These are phyloP conservation scores for Trifolium fragiferum DNA, from an alignment of 306 rosid genomes.

Conservation along the genomic window DNA sequence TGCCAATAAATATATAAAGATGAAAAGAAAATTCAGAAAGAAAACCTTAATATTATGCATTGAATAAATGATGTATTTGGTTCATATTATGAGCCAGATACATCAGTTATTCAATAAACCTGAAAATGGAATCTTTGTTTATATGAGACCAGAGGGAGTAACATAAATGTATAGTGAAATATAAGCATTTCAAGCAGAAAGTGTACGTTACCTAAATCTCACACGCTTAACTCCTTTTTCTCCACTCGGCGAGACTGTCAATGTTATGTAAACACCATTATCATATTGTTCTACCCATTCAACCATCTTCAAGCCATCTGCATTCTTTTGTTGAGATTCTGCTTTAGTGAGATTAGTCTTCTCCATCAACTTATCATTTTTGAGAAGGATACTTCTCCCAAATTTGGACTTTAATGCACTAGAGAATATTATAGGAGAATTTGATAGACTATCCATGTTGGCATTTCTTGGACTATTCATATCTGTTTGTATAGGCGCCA, in stretches of 20 bases:
- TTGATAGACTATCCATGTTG: constrained; percentile 52
- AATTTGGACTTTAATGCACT: constrained; percentile 58
- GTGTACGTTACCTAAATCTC: constrained; percentile 66
- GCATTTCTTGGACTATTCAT: constrained; percentile 48
- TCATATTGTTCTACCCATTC: constrained; percentile 82
- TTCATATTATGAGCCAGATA: too few relatives aligned
- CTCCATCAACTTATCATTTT: constrained; percentile 40
- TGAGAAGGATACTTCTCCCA: constrained; percentile 49
- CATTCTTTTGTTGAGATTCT: constrained; percentile 50
- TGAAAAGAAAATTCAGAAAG: constrained; percentile 34
- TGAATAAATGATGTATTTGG: too few relatives aligned
- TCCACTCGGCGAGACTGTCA: constrained; percentile 68
- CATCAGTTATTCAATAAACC: too few relatives aligned
- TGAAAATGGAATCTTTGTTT: too few relatives aligned
- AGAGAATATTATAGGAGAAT: constrained; percentile 67
- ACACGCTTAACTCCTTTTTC: constrained; percentile 73
- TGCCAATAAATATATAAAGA: constrained; percentile 39
- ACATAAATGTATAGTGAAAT: too few relatives aligned
- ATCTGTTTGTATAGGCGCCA: constrained; percentile 52
- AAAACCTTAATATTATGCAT: not conserved
- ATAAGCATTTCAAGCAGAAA: not conserved
- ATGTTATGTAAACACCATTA: constrained; percentile 76
- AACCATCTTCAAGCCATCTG: constrained; percentile 39
- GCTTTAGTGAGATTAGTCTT: constrained; percentile 37
- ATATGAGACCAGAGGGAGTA: too few relatives aligned